A percentile compares a stretch with the other conserved stretches of the same genome.
phyloP scores from a whole-genome alignment of 176 grass and related monocot species.

The Zoysia japonica region DNA sequence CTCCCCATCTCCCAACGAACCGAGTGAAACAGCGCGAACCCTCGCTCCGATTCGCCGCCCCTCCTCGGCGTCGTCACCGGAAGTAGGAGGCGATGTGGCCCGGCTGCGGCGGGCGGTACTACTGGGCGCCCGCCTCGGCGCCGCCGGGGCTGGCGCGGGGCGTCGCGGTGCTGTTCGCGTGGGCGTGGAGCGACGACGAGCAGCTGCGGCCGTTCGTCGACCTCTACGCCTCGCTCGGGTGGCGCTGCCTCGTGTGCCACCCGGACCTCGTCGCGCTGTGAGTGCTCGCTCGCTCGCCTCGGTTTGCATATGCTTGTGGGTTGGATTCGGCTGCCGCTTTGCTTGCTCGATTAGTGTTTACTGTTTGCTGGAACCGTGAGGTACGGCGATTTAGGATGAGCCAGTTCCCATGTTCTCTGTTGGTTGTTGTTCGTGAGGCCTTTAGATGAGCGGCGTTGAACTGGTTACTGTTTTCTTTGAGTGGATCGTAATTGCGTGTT shows the following conservation, averaged over 20 bases:
- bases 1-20: neutral
- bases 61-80: constrained; percentile 3
- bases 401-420: neutral
- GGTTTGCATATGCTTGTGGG: neutral
- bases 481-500: neutral
- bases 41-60: constrained; percentile 37
- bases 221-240: constrained; percentile 86
- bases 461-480: neutral
- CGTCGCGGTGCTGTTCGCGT: constrained; percentile 73
- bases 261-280: constrained; percentile 84
- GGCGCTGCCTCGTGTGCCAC: constrained; percentile 85
- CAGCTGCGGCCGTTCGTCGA: constrained; percentile 76
- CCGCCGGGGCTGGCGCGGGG: constrained; percentile 53
- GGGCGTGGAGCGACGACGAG: constrained; percentile 85
- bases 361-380: neutral
- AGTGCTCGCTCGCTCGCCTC: constrained; percentile 16
- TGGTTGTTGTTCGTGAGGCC: neutral
- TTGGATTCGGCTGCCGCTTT: neutral
- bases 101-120: constrained; percentile 67
- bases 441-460: neutral
- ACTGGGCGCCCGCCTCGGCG: constrained; percentile 65
- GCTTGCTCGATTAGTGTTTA: neutral
- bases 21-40: constrained; percentile 25
- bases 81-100: constrained; percentile 61
- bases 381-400: neutral